Base-by-base conservation (phyloP, 345 rosid species). In the Eucalyptus sp. region DNA sequence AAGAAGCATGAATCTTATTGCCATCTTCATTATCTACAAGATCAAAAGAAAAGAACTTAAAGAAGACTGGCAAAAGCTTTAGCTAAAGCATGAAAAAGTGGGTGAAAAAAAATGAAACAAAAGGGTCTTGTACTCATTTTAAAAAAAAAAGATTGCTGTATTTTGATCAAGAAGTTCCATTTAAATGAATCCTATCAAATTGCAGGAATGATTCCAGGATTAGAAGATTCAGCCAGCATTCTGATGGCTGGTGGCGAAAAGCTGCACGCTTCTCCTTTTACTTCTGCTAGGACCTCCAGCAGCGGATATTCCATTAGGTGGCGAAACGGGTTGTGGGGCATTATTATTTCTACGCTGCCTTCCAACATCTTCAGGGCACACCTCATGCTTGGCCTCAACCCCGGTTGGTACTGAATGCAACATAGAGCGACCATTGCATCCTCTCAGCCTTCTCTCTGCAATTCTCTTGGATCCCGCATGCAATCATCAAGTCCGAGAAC, bases 341-440 rank as follows among this genome's bases (percentile, higher is more conserved):
- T 7, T 15, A 86, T 80, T 31, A 88, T 87, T 41, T 90, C 89
- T n/a, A 90, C 48, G 12, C 43, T 62, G 8, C 86, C 87, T 85
- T 90, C 90, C 87, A 89, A 17, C 90, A 90, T 89, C 31, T 92
- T 92, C 46, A 88, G 88, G 56, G 50, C 86, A 51, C n/a, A 64
- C 44, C 87, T 85, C 90, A 89, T 90, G 17, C 13, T 27, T 37
- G 90, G 90, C 90, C 92, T 90, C 20, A 17, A 43, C 25, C 89
- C 92, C 0, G 88, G 86, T 15, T 50, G 25, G 56, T 89, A 49
- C 5, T 89, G 91, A 33, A 90, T 76, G 50, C 91, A 87, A 90
- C 88, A 56, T 33, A 90, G 13, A 37, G 91, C 90, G 10, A 46
- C 88, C 87, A 27, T 54, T 7, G 22, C 52, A 89, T 84, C 25